Percentiles rank a stretch among this genome's conserved stretches.
phyloP scores from a whole-genome alignment of 2,329 filamentous ascomycete genomes.

The Cryphonectria carpinicola region DNA sequence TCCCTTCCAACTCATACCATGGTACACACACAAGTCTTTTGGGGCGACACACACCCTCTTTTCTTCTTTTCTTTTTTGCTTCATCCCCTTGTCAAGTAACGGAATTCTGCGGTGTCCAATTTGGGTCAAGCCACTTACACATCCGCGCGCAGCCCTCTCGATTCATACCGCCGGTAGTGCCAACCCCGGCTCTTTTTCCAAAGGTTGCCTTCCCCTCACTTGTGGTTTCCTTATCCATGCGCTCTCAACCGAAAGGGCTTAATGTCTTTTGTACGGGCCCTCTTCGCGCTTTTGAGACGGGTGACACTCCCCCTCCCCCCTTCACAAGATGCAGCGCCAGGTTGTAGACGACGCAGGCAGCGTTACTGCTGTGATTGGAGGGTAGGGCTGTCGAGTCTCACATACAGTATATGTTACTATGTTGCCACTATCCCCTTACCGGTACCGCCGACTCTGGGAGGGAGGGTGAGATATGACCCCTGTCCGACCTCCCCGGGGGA shows the following conservation, averaged over 20 bases:
- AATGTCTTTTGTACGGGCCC: background rate
- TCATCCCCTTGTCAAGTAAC: background rate
- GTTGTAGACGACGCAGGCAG: background rate
- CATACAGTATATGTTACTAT: background rate
- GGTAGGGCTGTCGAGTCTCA: constrained; percentile 3
- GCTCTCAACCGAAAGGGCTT: background rate
- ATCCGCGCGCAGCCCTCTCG: constrained; percentile 4
- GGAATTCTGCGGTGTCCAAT: background rate
- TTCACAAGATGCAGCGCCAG: background rate
- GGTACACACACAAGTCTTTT: background rate
- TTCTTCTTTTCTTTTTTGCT: background rate
- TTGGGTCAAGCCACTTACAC: constrained; percentile 1
- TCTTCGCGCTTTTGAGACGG: background rate
- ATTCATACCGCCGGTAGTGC: constrained; percentile 9
- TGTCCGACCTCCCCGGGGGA: background rate
- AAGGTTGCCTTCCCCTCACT: background rate
- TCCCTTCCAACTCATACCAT: background rate
- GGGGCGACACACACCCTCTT: background rate
- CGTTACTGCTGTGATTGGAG: background rate
- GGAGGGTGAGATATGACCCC: background rate
- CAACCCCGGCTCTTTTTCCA: background rate
- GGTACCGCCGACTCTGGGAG: background rate
- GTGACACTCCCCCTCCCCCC: background rate
- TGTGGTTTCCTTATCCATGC: background rate
- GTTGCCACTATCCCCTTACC: background rate